Evolutionary conservation across 2,329 filamentous ascomycete species (phyloP), one percentile per base, ranked within the genome.

Genomic region (Malbranchea cinnamomea): DNA sequence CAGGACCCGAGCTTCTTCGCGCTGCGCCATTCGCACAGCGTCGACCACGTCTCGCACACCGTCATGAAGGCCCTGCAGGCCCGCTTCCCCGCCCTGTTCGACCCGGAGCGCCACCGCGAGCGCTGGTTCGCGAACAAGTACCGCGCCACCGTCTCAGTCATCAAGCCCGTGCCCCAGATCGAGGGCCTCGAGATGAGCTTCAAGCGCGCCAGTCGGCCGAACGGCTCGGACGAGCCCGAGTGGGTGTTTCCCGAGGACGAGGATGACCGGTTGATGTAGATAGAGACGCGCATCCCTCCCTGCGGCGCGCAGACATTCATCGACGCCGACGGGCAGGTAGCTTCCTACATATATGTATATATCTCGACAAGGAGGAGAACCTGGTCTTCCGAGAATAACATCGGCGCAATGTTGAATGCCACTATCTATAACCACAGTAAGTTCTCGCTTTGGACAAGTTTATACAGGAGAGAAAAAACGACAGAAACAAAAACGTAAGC

Each of bases 31-130:
- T 61, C 64, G 27, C 66, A 77, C 43, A 75, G 69, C 38, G 73
- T 78, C 2, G 73, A 78, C 33, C 68, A 73, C 26, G 72, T 77
- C 21, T 72, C 71, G 1, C 67, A 65, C 26, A 63, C 66, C 2
- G 71, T 69, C 5, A 47, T 78, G 38, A 60, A 59, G 33, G 61
- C 60, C 16, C 64, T 75, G 66, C 57, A 62, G 32, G 45, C 50
- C 22, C 56, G 57, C 5, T 66, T 64, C 41, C 67, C 68, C 0
- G 61, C 67, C 15, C 48, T 75, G n/a, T 71, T 73, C 22, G 11
- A 28, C 19, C 17, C 10, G 19, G 23, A 74, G 69, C 37, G 72
- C 5, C 19, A 31, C 19, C 30, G 67, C 34, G 62, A 68, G 43
- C 57, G 54, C 37, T 68, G 63, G 58, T 60, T 59, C 40, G 54